phyloP scores from a whole-genome alignment of 805 yeast species.

The Teunomyces funiuensis region DNA sequence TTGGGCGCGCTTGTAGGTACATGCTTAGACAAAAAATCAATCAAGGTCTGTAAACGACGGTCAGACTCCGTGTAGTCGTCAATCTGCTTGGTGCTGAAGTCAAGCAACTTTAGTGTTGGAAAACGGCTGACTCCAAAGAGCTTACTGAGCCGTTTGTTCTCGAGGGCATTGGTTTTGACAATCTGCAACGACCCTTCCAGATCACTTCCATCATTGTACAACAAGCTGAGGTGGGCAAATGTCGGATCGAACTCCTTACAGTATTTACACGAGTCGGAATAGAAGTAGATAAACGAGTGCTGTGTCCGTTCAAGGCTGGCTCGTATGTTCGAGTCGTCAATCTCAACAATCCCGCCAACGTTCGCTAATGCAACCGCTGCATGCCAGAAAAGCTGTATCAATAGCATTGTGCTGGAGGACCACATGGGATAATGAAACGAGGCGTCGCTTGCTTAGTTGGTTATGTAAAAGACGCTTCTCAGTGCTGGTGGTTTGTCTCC shows the following conservation, averaged over 20 bases:
- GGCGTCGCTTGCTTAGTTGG: neutral
- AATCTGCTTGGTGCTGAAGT: conserved; percentile 40
- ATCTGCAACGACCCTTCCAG: conserved; percentile 29
- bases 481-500: neutral
- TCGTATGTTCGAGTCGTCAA: conserved; percentile 13
- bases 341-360: conserved; percentile 9
- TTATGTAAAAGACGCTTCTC: neutral
- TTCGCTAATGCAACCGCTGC: no score
- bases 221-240: conserved; percentile 38
- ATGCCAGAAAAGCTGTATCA: neutral
- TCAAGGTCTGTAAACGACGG: conserved; percentile 19
- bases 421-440: neutral
- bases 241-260: conserved; percentile 34
- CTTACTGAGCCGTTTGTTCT: conserved; percentile 30
- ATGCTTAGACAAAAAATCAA: conserved; percentile 13
- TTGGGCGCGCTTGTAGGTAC: conserved; percentile 20
- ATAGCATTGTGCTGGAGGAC: neutral
- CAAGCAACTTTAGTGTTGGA: conserved; percentile 51
- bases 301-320: conserved; percentile 19
- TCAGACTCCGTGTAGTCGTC: conserved; percentile 31
- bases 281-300: conserved; percentile 48
- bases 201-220: conserved; percentile 41
- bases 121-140: conserved; percentile 43
- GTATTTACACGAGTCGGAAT: conserved; percentile 37
- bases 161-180: conserved; percentile 28